Evolutionary conservation across 2,329 filamentous ascomycete genomes (phyloP).

Genomic region (Xylariaceae sp.): DNA sequence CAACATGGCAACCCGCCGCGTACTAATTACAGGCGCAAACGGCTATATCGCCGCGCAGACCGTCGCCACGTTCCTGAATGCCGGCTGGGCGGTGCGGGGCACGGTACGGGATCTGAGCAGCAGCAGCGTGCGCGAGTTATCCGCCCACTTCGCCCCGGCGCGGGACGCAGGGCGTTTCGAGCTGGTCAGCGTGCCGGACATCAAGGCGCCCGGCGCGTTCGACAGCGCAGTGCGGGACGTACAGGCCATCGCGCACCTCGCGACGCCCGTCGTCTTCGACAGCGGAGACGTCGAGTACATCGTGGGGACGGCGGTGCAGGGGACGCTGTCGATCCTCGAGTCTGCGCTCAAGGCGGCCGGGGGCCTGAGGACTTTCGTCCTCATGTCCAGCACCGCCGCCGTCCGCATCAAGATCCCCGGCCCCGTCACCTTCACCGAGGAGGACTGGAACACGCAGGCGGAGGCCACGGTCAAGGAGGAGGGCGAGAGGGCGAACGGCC

Average conservation of each 20-base stretch:
- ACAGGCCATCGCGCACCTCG: constrained; percentile 32
- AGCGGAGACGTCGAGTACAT: constrained; percentile 28
- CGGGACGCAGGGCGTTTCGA: constrained; percentile 25
- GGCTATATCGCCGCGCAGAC: constrained; percentile 43
- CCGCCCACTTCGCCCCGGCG: constrained; percentile 20
- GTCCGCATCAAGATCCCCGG: background rate
- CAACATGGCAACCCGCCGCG: constrained; percentile 7
- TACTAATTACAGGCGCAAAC: constrained; percentile 43
- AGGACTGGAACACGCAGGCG: constrained; percentile 15
- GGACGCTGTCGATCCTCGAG: constrained; percentile 26
- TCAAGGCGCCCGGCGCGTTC: constrained; percentile 41
- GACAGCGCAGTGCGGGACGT: constrained; percentile 41
- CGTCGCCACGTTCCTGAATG: constrained; percentile 37
- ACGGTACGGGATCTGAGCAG: constrained; percentile 36
- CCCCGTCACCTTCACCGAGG: constrained; percentile 13
- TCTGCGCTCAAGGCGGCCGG: constrained; percentile 21
- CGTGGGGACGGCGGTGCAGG: constrained; percentile 23
- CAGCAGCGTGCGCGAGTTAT: constrained; percentile 23
- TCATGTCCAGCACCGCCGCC: constrained; percentile 36
- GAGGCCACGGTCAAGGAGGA: constrained; percentile 14
- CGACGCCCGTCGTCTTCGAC: constrained; percentile 28
- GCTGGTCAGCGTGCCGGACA: constrained; percentile 41
- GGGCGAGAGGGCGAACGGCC: constrained; percentile 25
- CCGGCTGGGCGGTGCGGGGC: constrained; percentile 42
- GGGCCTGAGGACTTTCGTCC: constrained; percentile 33